Evolutionary conservation across 768 basidiomycete genomes (phyloP), one percentile per base, ranked within the genome.

Genomic region (Suillus paluster): DNA sequence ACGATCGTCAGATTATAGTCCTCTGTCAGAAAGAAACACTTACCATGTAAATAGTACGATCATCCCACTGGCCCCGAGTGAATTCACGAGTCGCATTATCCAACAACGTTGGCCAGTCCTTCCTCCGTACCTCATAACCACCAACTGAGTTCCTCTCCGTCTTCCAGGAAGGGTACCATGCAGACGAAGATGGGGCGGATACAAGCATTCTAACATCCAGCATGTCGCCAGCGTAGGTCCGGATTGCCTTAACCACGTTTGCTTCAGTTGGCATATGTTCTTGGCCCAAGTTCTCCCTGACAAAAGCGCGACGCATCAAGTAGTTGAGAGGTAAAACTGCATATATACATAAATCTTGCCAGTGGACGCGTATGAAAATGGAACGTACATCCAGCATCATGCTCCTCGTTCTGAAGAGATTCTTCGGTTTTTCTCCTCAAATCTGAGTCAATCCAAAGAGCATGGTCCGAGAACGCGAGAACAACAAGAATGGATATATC

Each of bases 391-490:
- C 82, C 81, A 44, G 81, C 75, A 9, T 75, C 70, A 23, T 65
- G 62, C 30, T 58, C 57, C 21, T 63, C 57, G 11, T 11, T 61
- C 60, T 30, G 66, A 63, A 69, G 38, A 70, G 66, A 61, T 30
- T 69, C 62, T 41, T 85, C 84, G 15, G 88, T 73, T 34, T 75
- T 80, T 57, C 80, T 73, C 27, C 84, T 76, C 11, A 91, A 68
- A 56, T 86, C 85, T 0, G 81, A 73, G 67, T 91, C 83, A 4
- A 73, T 68, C 91, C 90, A 94, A 10, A 92, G 70, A 9, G 82
- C 79, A 72, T 91, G 84, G 68, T 91, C 84, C 5, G 91, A 90
- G n/a, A 94, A 75, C 0, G 90, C 82, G 4, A 93, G 81, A 2
- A 69, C 75, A 23, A 88, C 65, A 38, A 91, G 76, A 11, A 72